Conservation (phyloP, 1,284 basidiomycete genomes). For the Coniferiporia sulphurascens region DNA sequence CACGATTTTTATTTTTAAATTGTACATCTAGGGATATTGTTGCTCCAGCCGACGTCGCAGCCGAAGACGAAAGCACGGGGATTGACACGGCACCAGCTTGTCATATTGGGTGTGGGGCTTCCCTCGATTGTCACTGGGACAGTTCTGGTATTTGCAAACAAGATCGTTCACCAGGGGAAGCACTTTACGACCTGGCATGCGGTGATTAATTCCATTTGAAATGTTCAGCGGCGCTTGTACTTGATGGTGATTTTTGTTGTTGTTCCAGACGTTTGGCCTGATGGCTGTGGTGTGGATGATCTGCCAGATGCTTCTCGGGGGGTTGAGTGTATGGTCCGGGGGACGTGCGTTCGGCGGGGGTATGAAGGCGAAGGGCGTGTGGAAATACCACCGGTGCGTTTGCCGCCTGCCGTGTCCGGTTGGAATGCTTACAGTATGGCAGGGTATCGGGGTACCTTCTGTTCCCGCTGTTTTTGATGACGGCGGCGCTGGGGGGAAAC, state of each 20-base stretch:
- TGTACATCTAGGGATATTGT: constrained; percentile 15
- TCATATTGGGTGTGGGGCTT: constrained; percentile 20
- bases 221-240: not conserved
- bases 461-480: constrained; percentile 19
- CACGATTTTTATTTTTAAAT: no score
- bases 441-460: constrained; percentile 18
- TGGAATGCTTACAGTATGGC: not conserved
- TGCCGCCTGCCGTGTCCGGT: not conserved
- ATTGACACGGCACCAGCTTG: constrained; percentile 21
- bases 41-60: constrained; percentile 22
- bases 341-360: constrained; percentile 17
- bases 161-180: constrained; percentile 17
- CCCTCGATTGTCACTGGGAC: constrained; percentile 21
- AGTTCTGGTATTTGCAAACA: constrained; percentile 20
- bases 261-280: constrained; percentile 17
- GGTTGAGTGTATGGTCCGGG: constrained; percentile 19
- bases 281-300: constrained; percentile 20
- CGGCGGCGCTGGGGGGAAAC: constrained; percentile 17
- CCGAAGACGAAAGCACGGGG: constrained; percentile 21
- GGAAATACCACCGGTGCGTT: constrained; percentile 20
- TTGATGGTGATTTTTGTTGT: not conserved
- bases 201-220: constrained; percentile 12
- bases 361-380: constrained; percentile 18
- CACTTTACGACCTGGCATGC: constrained; percentile 24
- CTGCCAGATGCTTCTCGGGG: constrained; percentile 15